These are phyloP conservation scores for Nephelium lappaceum DNA, from an alignment of 345 rosid species.

Conservation along the genomic window DNA sequence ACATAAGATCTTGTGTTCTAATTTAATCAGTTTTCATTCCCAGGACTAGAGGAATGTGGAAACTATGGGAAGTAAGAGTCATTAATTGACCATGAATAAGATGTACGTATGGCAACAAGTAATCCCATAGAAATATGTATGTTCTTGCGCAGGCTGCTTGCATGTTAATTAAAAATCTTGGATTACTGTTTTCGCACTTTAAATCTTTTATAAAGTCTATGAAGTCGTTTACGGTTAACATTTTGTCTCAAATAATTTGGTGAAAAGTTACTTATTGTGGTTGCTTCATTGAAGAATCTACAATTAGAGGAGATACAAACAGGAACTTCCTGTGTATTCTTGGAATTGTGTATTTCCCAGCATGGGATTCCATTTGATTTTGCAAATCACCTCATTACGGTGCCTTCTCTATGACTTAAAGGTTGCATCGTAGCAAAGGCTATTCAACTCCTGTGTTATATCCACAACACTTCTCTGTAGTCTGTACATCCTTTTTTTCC, in stretches of 20 bases:
- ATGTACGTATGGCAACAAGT: not conserved
- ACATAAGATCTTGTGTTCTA: not conserved
- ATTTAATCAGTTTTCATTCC: not conserved
- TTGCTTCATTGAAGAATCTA: not conserved
- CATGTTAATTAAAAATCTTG: not conserved
- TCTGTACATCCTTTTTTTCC: not conserved
- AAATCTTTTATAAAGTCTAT: not conserved
- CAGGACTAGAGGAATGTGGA: not conserved
- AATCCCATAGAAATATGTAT: not conserved
- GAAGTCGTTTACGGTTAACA: not conserved
- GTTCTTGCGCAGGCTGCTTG: not conserved
- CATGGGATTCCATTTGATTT: not conserved
- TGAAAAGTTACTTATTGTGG: not conserved
- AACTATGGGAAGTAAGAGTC: not conserved
- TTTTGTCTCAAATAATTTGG: not conserved
- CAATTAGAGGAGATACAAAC: not conserved
- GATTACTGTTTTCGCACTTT: not conserved
- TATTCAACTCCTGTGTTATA: not conserved
- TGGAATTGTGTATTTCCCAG: not conserved
- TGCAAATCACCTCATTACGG: not conserved
- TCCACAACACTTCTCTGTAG: not conserved
- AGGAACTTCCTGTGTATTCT: not conserved
- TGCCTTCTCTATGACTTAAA: not conserved
- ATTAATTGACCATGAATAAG: not conserved
- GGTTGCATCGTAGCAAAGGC: not conserved